Base-by-base conservation (phyloP, 2,329 filamentous ascomycete genomes). In the Thielaviopsis musarum region DNA sequence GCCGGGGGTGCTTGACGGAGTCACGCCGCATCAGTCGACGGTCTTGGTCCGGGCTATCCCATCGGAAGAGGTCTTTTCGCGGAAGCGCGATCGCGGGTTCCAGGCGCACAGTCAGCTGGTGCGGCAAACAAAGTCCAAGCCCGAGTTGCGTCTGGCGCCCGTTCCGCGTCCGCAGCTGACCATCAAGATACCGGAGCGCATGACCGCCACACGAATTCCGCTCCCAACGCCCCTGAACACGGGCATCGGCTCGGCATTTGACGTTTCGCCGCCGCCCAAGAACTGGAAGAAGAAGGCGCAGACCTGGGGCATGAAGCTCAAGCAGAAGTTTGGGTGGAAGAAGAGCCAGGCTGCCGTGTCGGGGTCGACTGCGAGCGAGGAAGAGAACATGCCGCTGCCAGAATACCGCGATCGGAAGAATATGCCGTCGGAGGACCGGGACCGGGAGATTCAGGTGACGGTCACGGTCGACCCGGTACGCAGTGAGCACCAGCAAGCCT, bases 211-310 rank as follows among this genome's bases (percentile, higher is more conserved):
- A 4, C 54, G 51, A 2, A 22, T 28, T 3, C 52, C 52, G 4
- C 9, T 55, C 6, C 49, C 28, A 17, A 61, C 56, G 9, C 59
- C 59, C 24, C 56, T 58, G 0, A 26, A 57, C 24, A 61, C 59
- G 9, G 59, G 38, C 5, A 52, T 51, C 22, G 58, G 56, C 28
- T 61, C 59, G 17, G 56, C 56, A 9, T 61, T 61, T 45, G 56
- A 61, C 22, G 56, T 61, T 5, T 58, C 59, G 12, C 59, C 56
- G 22, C 59, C 56, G n/a, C 56, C 55, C 17, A 51, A 52, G 38
- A 55, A 41, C 12, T 61, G 59, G 56, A 57, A 41, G 21, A 28
- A 55, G 28, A 57, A 53, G 30, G 59, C 59, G 19, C 45, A 54
- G 22, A 49, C 30, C 28, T 58, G 56, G 56, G 59, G 59, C 24